A percentile compares a stretch with the other conserved stretches of the same genome.
phyloP scores from a whole-genome alignment of 163 green algal genomes.

The Trebouxia gelatinosa region DNA sequence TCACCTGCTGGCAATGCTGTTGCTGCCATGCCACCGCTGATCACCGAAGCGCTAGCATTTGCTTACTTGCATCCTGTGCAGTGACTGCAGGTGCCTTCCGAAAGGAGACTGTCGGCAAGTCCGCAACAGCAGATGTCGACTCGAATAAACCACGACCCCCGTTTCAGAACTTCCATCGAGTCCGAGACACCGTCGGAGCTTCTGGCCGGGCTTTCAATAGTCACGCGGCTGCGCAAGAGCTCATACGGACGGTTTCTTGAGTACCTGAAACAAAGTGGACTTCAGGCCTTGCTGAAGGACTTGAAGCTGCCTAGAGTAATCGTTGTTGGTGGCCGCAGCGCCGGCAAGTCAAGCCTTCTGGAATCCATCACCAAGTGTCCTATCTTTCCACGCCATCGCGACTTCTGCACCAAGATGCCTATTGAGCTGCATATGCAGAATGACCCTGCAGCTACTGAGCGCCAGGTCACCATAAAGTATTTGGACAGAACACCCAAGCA shows the following conservation, averaged over 20 bases:
- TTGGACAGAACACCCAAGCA: not conserved
- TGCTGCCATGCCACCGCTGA: no score
- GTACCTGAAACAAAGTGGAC: not conserved
- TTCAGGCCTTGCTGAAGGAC: not conserved
- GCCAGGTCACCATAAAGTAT: not conserved
- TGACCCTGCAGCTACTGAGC: not conserved
- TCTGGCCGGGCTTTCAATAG: no score
- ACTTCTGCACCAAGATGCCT: conserved; percentile 8
- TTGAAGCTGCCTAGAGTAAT: conserved; percentile 1
- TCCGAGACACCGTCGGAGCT: no score
- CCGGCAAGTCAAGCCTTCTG: conserved; percentile 11
- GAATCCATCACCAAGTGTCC: conserved; percentile 18
- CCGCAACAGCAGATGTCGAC: no score
- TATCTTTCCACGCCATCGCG: conserved; percentile 3
- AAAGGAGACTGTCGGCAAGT: no score
- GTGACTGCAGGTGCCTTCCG: no score
- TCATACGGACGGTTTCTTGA: not conserved
- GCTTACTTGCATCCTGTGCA: no score
- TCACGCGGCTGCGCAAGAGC: no score
- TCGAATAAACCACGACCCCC: no score
- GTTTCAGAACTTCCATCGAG: no score
- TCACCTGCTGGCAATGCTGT: no score
- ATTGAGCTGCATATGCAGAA: not conserved
- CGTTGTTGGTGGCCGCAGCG: not conserved
- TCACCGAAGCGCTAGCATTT: no score